Evolutionary conservation across 1,284 basidiomycete species (phyloP).

Genomic region (Ceratobasidium sp.): DNA sequence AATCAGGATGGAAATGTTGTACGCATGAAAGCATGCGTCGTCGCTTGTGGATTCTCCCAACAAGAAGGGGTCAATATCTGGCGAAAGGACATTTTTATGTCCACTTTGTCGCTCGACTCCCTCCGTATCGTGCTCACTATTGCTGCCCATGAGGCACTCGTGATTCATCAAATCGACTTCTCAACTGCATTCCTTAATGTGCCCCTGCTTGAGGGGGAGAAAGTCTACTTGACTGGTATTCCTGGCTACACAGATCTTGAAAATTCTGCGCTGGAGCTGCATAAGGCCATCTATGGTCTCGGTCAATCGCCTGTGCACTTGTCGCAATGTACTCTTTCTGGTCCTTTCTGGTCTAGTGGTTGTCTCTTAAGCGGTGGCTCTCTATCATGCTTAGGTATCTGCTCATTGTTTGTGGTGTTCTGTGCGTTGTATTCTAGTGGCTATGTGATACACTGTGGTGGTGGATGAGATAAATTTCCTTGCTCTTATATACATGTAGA

Average conservation of each 20-base stretch:
- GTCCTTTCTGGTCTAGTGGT: too few species aligned
- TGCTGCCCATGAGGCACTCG: neutral
- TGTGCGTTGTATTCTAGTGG: too few species aligned
- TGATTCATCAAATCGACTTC: neutral
- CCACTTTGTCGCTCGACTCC: neutral
- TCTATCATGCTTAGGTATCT: too few species aligned
- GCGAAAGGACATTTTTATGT: neutral
- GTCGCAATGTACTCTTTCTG: too few species aligned
- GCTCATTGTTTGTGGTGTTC: too few species aligned
- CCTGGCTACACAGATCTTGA: neutral
- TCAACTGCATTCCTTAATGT: slow-evolving; percentile 12
- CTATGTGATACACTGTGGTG: too few species aligned
- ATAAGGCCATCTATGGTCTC: neutral
- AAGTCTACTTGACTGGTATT: slow-evolving; percentile 1
- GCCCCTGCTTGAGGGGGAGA: neutral
- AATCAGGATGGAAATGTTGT: slow-evolving; percentile 42
- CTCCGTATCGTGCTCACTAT: neutral
- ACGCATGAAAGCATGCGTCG: slow-evolving; percentile 43
- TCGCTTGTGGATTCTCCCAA: slow-evolving; percentile 49
- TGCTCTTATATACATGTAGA: too few species aligned
- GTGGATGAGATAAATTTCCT: too few species aligned
- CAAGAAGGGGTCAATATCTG: slow-evolving; percentile 50
- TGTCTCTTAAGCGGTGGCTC: too few species aligned
- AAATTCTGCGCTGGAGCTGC: neutral
- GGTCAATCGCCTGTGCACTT: neutral